phyloP scores from a whole-genome alignment of 1,139 yeast species.

The Meyerozyma smithsonii region DNA sequence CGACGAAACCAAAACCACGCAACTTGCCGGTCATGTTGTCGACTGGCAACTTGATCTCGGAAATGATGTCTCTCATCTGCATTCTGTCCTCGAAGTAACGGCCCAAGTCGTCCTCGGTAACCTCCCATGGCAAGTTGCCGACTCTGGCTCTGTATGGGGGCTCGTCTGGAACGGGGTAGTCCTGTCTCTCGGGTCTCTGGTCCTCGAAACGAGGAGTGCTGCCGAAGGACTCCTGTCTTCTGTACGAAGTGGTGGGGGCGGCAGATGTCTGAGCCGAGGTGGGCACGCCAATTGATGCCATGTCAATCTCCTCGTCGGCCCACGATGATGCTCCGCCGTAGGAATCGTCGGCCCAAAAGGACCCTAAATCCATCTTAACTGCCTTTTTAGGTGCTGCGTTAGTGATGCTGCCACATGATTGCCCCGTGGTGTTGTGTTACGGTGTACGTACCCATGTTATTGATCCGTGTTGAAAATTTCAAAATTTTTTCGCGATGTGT shows the following conservation, averaged over 20 bases:
- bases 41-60: slow-evolving; percentile 65
- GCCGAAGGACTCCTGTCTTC: slow-evolving; percentile 1
- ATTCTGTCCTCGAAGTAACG: slow-evolving; percentile 67
- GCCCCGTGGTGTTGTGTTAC: not conserved
- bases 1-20: slow-evolving; percentile 85
- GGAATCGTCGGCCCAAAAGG: slow-evolving; percentile 46
- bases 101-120: slow-evolving; percentile 58
- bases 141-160: slow-evolving; percentile 92
- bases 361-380: slow-evolving; percentile 48
- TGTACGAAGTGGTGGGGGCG: slow-evolving; percentile 7
- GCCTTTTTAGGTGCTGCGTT: slow-evolving; percentile 41
- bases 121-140: slow-evolving; percentile 82
- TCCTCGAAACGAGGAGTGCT: slow-evolving; percentile 5
- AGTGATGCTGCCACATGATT: slow-evolving; percentile 11
- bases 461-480: slow-evolving; percentile 4
- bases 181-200: slow-evolving; percentile 46
- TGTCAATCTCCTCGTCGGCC: slow-evolving; percentile 28
- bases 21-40: slow-evolving; percentile 62
- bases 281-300: slow-evolving; percentile 19
- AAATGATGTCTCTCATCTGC: slow-evolving; percentile 42
- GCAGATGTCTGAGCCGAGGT: slow-evolving; percentile 5
- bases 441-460: slow-evolving; percentile 15
- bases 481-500: slow-evolving; percentile 5
- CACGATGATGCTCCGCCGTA: slow-evolving; percentile 32
- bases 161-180: slow-evolving; percentile 81